phyloP scores from a whole-genome alignment of 2,329 filamentous ascomycete species.

The Diaporthe humulicola region DNA sequence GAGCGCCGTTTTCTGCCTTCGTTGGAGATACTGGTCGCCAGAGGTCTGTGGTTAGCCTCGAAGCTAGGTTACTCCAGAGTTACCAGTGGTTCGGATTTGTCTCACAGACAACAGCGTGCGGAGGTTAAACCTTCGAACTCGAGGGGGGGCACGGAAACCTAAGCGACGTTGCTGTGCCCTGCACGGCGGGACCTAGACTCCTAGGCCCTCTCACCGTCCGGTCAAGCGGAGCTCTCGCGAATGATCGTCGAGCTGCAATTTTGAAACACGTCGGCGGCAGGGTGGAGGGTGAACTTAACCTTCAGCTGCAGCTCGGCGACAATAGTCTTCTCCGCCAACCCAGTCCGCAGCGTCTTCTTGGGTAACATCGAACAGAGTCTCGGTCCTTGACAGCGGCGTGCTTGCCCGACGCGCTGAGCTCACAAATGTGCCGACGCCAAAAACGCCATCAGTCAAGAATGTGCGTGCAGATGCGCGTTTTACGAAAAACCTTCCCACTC shows the following conservation, averaged over 20 bases:
- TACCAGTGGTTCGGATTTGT: constrained; percentile 23
- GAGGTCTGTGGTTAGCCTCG: constrained; percentile 1
- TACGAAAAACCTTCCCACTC: constrained; percentile 25
- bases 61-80: constrained; percentile 2
- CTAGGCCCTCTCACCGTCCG: not conserved
- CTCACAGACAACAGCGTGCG: constrained; percentile 3
- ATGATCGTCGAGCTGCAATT: constrained; percentile 22
- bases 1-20: not conserved
- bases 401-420: constrained; percentile 9
- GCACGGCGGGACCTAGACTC: not conserved
- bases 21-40: not conserved
- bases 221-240: constrained; percentile 20
- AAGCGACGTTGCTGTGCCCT: constrained; percentile 16
- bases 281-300: constrained; percentile 24
- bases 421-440: constrained; percentile 23
- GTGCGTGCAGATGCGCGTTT: constrained; percentile 10
- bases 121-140: constrained; percentile 16
- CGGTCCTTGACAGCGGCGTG: not conserved
- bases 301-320: constrained; percentile 21
- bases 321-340: constrained; percentile 16
- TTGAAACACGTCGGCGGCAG: constrained; percentile 28
- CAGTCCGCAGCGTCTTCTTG: not conserved
- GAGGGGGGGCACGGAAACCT: not conserved
- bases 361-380: not conserved
- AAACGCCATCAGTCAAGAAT: constrained; percentile 15